Evolutionary conservation across 306 rosid species (phyloP).

Genomic region (Morella rubra): DNA sequence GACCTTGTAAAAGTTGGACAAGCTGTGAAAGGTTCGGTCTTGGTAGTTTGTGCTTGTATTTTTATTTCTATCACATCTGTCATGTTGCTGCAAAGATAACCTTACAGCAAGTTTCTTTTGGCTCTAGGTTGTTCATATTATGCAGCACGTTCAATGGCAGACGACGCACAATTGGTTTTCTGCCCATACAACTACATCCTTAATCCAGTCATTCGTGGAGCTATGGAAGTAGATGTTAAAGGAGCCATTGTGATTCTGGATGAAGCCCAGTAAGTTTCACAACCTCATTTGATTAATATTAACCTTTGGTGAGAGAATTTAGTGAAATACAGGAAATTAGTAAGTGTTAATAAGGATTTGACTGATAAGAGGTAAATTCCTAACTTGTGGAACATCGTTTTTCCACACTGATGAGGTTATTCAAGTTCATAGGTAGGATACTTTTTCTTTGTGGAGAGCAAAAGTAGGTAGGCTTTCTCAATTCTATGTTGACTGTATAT

Average conservation of each 20-base stretch:
- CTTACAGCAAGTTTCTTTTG: constrained; percentile 1
- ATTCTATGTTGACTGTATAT: neutral
- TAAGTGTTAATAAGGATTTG: neutral
- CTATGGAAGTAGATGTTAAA: constrained; percentile 89
- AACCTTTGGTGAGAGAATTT: neutral
- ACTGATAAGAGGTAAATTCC: neutral
- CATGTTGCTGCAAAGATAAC: neutral
- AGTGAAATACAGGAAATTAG: neutral
- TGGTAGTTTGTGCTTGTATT: constrained; percentile 4
- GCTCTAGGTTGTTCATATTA: constrained; percentile 86
- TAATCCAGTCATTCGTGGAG: constrained; percentile 90
- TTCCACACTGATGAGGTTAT: neutral
- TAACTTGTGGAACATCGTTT: neutral
- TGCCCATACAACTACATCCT: constrained; percentile 89
- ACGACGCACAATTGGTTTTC: constrained; percentile 80
- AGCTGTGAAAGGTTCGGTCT: constrained; percentile 62
- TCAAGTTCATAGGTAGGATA: too few species aligned
- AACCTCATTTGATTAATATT: neutral
- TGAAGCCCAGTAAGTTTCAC: constrained; percentile 83
- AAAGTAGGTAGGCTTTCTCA: neutral
- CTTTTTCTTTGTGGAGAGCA: too few species aligned
- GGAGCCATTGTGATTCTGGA: constrained; percentile 81
- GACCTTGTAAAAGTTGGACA: constrained; percentile 88
- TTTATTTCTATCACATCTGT: neutral
- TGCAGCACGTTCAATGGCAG: constrained; percentile 89